phyloP scores from a whole-genome alignment of 768 basidiomycete genomes.

The Galerina sulciceps region DNA sequence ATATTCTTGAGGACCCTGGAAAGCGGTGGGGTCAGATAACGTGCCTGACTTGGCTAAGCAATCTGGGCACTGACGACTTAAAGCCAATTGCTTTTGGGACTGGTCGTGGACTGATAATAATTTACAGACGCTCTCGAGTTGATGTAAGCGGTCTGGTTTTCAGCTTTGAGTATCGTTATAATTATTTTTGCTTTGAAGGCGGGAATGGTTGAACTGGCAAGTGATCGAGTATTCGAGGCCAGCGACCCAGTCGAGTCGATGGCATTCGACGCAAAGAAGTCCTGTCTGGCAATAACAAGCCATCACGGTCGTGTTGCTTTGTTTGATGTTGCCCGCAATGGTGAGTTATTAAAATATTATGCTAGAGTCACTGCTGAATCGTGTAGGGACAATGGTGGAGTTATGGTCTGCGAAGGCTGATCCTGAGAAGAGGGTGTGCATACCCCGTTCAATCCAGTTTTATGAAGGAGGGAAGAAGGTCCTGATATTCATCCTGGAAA shows the following conservation, averaged over 20 bases:
- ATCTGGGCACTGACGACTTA: too few relatives aligned
- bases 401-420: neutral
- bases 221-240: constrained; percentile 7
- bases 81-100: too few relatives aligned
- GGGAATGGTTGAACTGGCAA: constrained; percentile 7
- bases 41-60: too few relatives aligned
- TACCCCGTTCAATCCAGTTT: constrained; percentile 7
- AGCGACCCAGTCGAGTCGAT: too few relatives aligned
- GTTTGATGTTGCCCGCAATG: constrained; percentile 2
- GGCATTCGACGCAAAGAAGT: constrained; percentile 7
- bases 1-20: too few relatives aligned
- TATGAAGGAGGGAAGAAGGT: constrained; percentile 4
- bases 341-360: neutral
- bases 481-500: constrained; percentile 8
- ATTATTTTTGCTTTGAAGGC: too few relatives aligned
- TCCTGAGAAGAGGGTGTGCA: constrained; percentile 2
- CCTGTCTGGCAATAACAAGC: constrained; percentile 3
- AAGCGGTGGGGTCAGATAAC: too few relatives aligned
- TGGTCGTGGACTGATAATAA: too few relatives aligned
- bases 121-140: too few relatives aligned
- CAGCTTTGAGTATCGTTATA: too few relatives aligned
- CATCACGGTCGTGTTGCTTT: constrained; percentile 8
- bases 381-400: constrained; percentile 9
- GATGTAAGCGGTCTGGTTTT: too few relatives aligned
- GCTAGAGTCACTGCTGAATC: neutral